Base-by-base conservation (phyloP, 208 protist genomes). In the Porcisia hertigi region DNA sequence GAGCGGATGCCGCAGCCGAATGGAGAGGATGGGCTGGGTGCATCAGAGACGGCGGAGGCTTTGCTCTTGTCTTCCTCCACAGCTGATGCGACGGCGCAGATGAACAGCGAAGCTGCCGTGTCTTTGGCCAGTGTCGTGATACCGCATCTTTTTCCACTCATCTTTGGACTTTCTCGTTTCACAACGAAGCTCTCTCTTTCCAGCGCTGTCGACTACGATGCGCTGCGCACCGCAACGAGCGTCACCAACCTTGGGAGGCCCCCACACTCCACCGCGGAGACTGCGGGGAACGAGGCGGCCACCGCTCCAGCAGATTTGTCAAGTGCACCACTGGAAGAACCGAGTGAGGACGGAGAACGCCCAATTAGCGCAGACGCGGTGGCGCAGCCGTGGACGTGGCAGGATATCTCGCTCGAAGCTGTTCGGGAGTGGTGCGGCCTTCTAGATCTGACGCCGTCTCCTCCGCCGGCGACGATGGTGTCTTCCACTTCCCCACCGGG, bases 391-490 rank as follows among this genome's bases (percentile, higher is more conserved):
- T 82, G 78, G 78, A 43, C 66, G 59, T 82, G 78, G 78, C 58
- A 75, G 12, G 78, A 77, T 41, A 70, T 82, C 54, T 23, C 64
- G n/a, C 47, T 82, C 3, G 14, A 20, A 16, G 64, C 70, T 36
- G 72, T 82, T 39, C 72, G 78, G 8, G 69, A 47, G 4, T n/a
- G 57, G 14, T 82, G 78, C 34, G 78, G 78, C 25, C n/a, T 76
- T 39, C 30, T 30, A 67, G 71, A 76, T 65, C 62, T 39, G 64
- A 62, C 57, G 71, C 41, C 58, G 54, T 66, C 25, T 59, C n/a
- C 30, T 20, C 18, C 53, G 43, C 36, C 69, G 11, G 30, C 69
- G 41, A 36, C 20, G 12, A 49, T n/a, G 62, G 20, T 12, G 16
- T 23, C 39, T 23, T 67, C 14, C 66, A 34, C 47, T 57, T 41